Evolutionary conservation across 768 basidiomycete species (phyloP).

Genomic region (Leccinum fibrillosum): DNA sequence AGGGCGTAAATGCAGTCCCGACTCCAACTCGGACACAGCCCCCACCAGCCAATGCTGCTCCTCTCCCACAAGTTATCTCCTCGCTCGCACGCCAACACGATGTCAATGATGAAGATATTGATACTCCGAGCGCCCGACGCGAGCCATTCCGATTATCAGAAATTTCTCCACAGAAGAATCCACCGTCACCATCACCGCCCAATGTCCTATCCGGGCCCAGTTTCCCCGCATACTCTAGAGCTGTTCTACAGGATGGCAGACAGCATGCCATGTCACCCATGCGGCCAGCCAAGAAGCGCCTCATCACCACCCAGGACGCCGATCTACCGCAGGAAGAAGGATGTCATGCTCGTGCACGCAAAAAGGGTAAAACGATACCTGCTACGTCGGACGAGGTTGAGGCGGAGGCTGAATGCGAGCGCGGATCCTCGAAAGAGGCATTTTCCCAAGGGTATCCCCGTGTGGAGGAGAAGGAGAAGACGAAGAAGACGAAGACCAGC

Average conservation of each 20-base stretch:
- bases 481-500: background rate
- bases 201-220: background rate
- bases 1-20: background rate
- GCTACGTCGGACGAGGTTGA: background rate
- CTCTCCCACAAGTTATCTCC: background rate
- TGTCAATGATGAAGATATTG: background rate
- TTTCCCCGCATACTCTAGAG: conserved; percentile 9
- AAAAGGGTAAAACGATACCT: conserved; percentile 30
- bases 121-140: background rate
- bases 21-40: conserved; percentile 4
- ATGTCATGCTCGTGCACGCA: conserved; percentile 16
- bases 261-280: conserved; percentile 36
- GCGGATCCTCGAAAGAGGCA: conserved; percentile 19
- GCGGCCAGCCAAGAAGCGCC: conserved; percentile 48
- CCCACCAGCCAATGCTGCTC: background rate
- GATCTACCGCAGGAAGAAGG: conserved; percentile 17
- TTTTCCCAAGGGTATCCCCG: conserved; percentile 6
- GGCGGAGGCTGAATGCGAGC: conserved; percentile 3
- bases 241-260: conserved; percentile 16
- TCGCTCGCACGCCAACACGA: background rate
- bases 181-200: conserved; percentile 5
- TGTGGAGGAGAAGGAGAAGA: background rate
- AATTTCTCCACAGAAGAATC: conserved; percentile 41
- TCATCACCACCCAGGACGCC: conserved; percentile 26
- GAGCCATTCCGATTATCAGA: conserved; percentile 46